phyloP scores from a whole-genome alignment of 2,329 filamentous ascomycete genomes.

The Colletotrichum viniferum region DNA sequence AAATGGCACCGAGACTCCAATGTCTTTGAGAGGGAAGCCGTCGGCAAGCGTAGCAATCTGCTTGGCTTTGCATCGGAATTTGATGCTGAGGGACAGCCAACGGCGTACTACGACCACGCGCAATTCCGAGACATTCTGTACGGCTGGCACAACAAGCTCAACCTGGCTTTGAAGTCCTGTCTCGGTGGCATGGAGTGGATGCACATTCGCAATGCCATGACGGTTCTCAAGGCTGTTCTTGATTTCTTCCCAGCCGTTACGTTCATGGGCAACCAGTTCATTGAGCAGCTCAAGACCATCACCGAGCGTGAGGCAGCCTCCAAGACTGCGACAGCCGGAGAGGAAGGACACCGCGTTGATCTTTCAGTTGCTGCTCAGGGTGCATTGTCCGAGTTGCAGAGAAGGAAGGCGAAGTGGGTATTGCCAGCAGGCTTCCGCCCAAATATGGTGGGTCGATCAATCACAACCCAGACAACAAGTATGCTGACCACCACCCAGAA shows the following conservation, averaged over 20 bases:
- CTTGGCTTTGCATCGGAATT: slow-evolving; percentile 81
- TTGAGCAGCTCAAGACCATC: slow-evolving; percentile 69
- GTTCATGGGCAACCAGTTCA: slow-evolving; percentile 77
- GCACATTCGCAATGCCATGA: slow-evolving; percentile 96
- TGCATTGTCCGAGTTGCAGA: slow-evolving; percentile 72
- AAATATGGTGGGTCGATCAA: slow-evolving; percentile 55
- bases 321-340: slow-evolving; percentile 51
- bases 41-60: slow-evolving; percentile 53
- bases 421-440: slow-evolving; percentile 75
- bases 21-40: slow-evolving; percentile 82
- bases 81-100: slow-evolving; percentile 72
- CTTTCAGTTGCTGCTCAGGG: slow-evolving; percentile 76
- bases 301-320: slow-evolving; percentile 62
- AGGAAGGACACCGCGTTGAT: slow-evolving; percentile 70
- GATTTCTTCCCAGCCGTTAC: slow-evolving; percentile 88
- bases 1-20: slow-evolving; percentile 70
- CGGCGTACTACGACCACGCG: slow-evolving; percentile 78
- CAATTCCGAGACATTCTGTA: slow-evolving; percentile 85
- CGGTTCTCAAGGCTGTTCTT: slow-evolving; percentile 79
- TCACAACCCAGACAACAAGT: slow-evolving; percentile 24
- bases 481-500: slow-evolving; percentile 42
- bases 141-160: slow-evolving; percentile 88
- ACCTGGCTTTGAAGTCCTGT: slow-evolving; percentile 80
- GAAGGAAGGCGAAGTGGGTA: slow-evolving; percentile 71
- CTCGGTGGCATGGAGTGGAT: slow-evolving; percentile 89